These are phyloP conservation scores for Cerioporus squamosus DNA, from an alignment of 1,284 basidiomycete species.

Conservation along the genomic window DNA sequence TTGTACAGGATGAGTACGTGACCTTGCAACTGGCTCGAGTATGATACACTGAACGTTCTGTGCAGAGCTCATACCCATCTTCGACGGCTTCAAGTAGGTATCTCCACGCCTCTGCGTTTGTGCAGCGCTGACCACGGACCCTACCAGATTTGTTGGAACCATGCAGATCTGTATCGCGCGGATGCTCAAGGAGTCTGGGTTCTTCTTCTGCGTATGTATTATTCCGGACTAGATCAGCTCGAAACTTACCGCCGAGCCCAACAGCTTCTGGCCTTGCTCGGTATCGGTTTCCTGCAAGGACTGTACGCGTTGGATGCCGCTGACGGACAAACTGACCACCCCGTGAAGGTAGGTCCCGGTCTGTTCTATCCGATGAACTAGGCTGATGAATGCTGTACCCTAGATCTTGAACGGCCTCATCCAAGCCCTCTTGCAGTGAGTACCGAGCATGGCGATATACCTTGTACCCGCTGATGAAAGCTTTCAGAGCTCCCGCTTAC, in stretches of 20 bases:
- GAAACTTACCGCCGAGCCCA: too few relatives aligned
- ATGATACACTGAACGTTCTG: constrained; percentile 13
- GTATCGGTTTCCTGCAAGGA: constrained; percentile 84
- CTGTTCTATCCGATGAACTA: neutral
- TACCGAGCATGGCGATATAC: constrained; percentile 6
- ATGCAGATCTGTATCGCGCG: constrained; percentile 87
- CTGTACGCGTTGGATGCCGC: constrained; percentile 91
- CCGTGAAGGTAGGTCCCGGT: constrained; percentile 42
- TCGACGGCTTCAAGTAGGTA: constrained; percentile 79
- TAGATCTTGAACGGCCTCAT: constrained; percentile 78
- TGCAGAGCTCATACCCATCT: constrained; percentile 77
- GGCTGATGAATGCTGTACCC: neutral
- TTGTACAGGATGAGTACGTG: constrained; percentile 75
- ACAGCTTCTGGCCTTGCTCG: constrained; percentile 80
- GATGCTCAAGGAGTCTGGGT: constrained; percentile 92
- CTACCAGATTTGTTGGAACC: constrained; percentile 72
- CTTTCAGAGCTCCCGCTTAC: constrained; percentile 79
- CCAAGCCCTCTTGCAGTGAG: constrained; percentile 81
- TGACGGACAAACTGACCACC: constrained; percentile 74
- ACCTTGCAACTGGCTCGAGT: neutral
- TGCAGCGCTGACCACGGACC: neutral
- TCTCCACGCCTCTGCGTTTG: neutral
- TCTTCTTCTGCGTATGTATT: constrained; percentile 81
- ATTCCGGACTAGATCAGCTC: too few relatives aligned
- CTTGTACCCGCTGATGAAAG: neutral